Base-by-base conservation (phyloP, 164 flowering plant genomes). In the Macadamia integrifolia region DNA sequence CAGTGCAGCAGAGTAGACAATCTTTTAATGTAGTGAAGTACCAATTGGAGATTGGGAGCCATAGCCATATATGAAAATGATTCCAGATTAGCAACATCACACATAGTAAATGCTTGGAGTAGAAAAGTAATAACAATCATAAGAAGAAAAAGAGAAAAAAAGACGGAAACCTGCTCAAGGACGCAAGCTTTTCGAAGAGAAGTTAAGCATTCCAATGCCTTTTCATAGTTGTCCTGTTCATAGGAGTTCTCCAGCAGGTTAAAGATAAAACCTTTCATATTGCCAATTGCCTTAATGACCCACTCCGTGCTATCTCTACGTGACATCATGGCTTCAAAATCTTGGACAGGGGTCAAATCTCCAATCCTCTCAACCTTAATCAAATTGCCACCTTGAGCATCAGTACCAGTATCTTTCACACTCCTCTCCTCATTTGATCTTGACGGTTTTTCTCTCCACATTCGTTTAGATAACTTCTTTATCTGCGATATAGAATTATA, bases 111-210 rank as follows among this genome's bases (percentile, higher is more conserved):
- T 13, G 15, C 15, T 8, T 60, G 40, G 40, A 60, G 44, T 31
- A 3, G 32, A 60, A 32, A 35, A 35, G 40, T 49, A 53, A 53
- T 53, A 12, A 53, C 2, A 53, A 53, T 53, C 18, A 53, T 53
- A 53, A 53, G 14, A 14, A 53, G 1, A 53, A 4, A 53, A 53
- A 50, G 13, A 6, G 17, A n/a, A 1, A 14, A 53, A 17, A 53
- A 2, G 6, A 53, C 14, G 17, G 17, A 17, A 53, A 90, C 98
- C 82, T 91, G 97, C 75, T 94, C 96, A 71, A 86, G 77, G 66
- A 91, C 77, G 78, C 98, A 94, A 23, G 93, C 96, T 71, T 85
- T 87, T 72, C 93, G 91, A 52, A 93, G 88, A 53, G 96, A 87
- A 72, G 73, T 62, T 68, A 93, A 75, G 69, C 85, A 87, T 63